Conservation (phyloP, 306 rosid genomes). For the Astragalus glycyphyllos region DNA sequence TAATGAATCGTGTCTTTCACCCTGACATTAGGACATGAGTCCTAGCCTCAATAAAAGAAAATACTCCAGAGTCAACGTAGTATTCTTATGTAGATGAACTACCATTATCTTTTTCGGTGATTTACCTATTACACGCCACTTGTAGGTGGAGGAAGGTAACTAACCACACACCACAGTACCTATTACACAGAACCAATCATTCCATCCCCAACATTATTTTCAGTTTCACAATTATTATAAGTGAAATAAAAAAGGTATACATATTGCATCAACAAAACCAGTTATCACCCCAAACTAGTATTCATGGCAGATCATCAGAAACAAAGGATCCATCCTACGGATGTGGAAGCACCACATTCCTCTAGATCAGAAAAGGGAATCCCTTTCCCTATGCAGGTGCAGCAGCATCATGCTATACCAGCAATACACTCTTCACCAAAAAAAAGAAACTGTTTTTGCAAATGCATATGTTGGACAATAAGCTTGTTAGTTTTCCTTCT, state of each 20-base stretch:
- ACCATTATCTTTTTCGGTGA: conserved; percentile 29
- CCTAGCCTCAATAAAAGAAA: conserved; percentile 14
- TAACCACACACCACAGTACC: conserved; percentile 46
- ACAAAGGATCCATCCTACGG: conserved; percentile 73
- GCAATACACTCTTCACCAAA: conserved; percentile 36
- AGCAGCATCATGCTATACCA: conserved; percentile 40
- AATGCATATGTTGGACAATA: conserved; percentile 70
- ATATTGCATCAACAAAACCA: conserved; percentile 2
- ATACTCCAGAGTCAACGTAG: conserved; percentile 22
- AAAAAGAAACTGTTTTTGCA: conserved; percentile 60
- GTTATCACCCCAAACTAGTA: neutral
- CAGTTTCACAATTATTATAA: conserved; percentile 18
- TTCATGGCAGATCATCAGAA: conserved; percentile 67
- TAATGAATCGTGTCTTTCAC: conserved; percentile 16
- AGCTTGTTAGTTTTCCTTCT: conserved; percentile 55
- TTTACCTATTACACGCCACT: neutral
- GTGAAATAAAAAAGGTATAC: conserved; percentile 43
- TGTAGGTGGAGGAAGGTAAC: conserved; percentile 68
- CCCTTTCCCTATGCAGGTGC: conserved; percentile 43
- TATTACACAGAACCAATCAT: conserved; percentile 24
- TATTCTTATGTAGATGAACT: conserved; percentile 59
- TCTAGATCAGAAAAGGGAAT: conserved; percentile 51
- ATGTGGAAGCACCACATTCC: conserved; percentile 52
- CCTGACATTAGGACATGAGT: conserved; percentile 12
- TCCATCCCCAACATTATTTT: conserved; percentile 9